Percentiles rank a stretch among this genome's conserved stretches.
Conservation (phyloP, 164 flowering plant genomes). For the Kingdonia uniflora region DNA sequence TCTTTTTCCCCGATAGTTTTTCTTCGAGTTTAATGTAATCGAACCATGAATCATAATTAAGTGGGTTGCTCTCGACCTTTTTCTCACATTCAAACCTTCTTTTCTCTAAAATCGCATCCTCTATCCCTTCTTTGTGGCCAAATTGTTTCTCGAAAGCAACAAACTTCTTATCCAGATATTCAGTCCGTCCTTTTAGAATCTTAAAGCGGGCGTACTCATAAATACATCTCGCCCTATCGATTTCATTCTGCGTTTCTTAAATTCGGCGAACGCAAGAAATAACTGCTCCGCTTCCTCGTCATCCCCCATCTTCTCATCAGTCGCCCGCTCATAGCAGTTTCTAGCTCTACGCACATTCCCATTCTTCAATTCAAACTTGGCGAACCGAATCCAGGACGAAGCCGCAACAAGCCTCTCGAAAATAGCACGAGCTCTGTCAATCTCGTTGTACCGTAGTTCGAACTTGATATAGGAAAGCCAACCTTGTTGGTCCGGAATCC, state of each 20-base stretch:
- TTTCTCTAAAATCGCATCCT: background rate
- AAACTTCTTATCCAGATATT: background rate
- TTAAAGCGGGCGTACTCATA: background rate
- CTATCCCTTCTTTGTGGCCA: constrained; percentile 1
- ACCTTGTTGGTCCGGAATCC: background rate
- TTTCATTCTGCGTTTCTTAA: background rate
- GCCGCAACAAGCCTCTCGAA: background rate
- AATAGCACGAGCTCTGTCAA: background rate
- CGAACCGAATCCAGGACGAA: background rate
- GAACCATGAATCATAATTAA: background rate
- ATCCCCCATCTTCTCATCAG: background rate
- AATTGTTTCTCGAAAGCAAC: background rate
- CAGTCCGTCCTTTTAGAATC: background rate
- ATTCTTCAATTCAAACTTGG: background rate
- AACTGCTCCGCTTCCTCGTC: background rate
- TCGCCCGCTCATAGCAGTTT: background rate
- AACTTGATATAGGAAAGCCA: background rate
- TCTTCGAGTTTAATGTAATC: background rate
- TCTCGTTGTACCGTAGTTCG: background rate
- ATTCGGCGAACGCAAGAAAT: background rate
- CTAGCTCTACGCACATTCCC: background rate
- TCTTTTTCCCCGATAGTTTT: background rate
- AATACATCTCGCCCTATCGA: background rate
- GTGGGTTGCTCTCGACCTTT: background rate
- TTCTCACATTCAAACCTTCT: background rate